Evolutionary conservation across 495 filamentous ascomycete species (phyloP).

Genomic region (Penicillium egyptiacum): DNA sequence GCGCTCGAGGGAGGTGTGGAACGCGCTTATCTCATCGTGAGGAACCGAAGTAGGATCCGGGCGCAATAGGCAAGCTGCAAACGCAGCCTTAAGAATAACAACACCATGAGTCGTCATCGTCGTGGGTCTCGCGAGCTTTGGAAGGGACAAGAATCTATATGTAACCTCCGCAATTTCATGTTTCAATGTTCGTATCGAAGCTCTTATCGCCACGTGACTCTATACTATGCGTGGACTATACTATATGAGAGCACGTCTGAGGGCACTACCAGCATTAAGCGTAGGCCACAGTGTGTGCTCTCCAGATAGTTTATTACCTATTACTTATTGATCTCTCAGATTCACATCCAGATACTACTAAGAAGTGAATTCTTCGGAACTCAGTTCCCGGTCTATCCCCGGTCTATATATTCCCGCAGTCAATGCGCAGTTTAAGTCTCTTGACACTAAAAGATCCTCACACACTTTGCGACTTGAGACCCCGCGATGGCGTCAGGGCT

Average conservation of each 20-base stretch:
- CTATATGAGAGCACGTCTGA: too few relatives aligned
- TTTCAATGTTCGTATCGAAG: too few relatives aligned
- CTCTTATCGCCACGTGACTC: conserved; percentile 14
- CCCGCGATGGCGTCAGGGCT: conserved; percentile 30
- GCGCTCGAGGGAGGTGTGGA: conserved; percentile 66
- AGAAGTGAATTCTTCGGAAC: not conserved
- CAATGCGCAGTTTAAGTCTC: conserved; percentile 6
- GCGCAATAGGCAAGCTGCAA: conserved; percentile 71
- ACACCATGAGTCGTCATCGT: conserved; percentile 32
- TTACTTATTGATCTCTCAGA: too few relatives aligned
- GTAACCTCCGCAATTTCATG: too few relatives aligned
- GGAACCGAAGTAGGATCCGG: conserved; percentile 71
- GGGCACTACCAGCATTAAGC: too few relatives aligned
- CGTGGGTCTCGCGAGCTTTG: not conserved
- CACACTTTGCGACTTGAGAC: conserved; percentile 8
- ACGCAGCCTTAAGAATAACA: conserved; percentile 77
- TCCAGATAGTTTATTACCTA: too few relatives aligned
- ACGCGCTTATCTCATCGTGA: conserved; percentile 68
- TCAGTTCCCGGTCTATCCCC: not conserved
- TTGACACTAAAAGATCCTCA: conserved; percentile 4
- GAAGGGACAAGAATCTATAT: too few relatives aligned
- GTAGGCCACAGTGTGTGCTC: too few relatives aligned
- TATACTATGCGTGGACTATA: too few relatives aligned
- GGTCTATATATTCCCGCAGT: conserved; percentile 3
- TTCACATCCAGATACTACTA: too few relatives aligned